Percentiles rank a stretch among this genome's conserved stretches.
Conservation (phyloP, 371 early-diverging fungal species). For the Mucor mucedo region DNA sequence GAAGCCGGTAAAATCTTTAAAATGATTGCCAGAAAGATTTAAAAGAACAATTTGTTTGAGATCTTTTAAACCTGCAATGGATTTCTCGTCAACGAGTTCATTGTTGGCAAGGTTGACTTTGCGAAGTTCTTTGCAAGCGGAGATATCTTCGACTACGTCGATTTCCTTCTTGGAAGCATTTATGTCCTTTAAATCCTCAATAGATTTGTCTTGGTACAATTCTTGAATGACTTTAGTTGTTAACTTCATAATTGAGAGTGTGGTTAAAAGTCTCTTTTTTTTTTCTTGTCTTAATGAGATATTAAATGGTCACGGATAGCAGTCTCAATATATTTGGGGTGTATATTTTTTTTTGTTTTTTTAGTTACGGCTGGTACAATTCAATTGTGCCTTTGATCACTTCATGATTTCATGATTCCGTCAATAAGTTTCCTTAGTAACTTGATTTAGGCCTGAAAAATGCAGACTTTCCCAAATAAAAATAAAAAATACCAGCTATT, state of each 20-base stretch:
- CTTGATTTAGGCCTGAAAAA: not conserved
- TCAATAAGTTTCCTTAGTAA: too few relatives aligned
- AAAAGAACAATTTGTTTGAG: conserved; percentile 65
- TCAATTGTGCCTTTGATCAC: too few relatives aligned
- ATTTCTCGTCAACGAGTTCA: conserved; percentile 54
- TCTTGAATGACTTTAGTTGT: conserved; percentile 51
- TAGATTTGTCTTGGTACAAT: conserved; percentile 35
- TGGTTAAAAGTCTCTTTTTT: not conserved
- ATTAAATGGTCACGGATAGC: not conserved
- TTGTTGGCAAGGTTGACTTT: conserved; percentile 78
- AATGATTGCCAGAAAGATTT: conserved; percentile 68
- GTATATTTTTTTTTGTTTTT: too few relatives aligned
- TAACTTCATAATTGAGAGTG: conserved; percentile 57
- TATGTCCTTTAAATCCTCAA: conserved; percentile 55
- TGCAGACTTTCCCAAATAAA: not conserved
- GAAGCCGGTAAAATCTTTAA: conserved; percentile 66
- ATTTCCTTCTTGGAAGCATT: conserved; percentile 64
- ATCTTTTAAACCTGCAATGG: conserved; percentile 60
- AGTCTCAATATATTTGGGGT: not conserved
- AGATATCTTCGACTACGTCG: conserved; percentile 70
- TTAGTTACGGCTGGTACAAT: too few relatives aligned
- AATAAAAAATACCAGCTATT: not conserved
- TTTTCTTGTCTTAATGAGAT: not conserved
- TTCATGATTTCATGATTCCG: too few relatives aligned
- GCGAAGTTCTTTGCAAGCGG: conserved; percentile 65